These are phyloP conservation scores for Coniferiporia weirii DNA, from an alignment of 1,284 basidiomycete genomes.

Conservation along the genomic window DNA sequence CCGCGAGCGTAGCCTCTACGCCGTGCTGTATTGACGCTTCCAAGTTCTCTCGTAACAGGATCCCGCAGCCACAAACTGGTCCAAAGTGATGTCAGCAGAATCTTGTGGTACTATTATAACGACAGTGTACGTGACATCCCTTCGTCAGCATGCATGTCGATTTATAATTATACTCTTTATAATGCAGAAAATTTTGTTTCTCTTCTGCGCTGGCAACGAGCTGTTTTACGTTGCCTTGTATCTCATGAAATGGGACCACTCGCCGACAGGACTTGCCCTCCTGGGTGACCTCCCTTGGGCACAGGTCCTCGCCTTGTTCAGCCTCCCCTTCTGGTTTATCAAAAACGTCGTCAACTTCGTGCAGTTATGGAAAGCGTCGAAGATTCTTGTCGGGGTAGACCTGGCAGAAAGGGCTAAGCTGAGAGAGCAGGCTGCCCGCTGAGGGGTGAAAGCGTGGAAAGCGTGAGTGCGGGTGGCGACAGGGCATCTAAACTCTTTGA, in stretches of 20 bases:
- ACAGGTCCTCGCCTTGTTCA: slow-evolving; percentile 63
- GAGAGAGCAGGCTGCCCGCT: slow-evolving; percentile 44
- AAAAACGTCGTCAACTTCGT: slow-evolving; percentile 97
- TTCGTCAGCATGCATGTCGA: slow-evolving; percentile 2
- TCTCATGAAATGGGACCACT: slow-evolving; percentile 82
- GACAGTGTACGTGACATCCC: slow-evolving; percentile 62
- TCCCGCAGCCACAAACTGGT: slow-evolving; percentile 91
- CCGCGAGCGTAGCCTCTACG: neutral
- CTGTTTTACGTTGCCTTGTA: slow-evolving; percentile 96
- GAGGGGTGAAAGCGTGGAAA: slow-evolving; percentile 24
- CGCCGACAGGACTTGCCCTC: slow-evolving; percentile 47
- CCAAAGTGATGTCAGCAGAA: slow-evolving; percentile 85
- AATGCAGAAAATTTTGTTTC: slow-evolving; percentile 74
- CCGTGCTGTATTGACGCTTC: neutral
- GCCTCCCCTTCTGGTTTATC: slow-evolving; percentile 66
- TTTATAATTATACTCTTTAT: neutral
- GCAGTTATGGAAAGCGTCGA: slow-evolving; percentile 98
- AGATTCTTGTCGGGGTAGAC: slow-evolving; percentile 89
- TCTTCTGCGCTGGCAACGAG: slow-evolving; percentile 97
- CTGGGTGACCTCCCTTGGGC: slow-evolving; percentile 68
- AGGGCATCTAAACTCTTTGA: slow-evolving; percentile 3
- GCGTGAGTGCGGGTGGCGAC: slow-evolving; percentile 19
- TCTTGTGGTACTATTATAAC: slow-evolving; percentile 93
- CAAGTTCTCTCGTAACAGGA: slow-evolving; percentile 89
- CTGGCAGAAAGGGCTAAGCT: slow-evolving; percentile 75